Evolutionary conservation across 352 stramenopile genomes (phyloP).

Genomic region (Pythium rhizo-oryzae): DNA sequence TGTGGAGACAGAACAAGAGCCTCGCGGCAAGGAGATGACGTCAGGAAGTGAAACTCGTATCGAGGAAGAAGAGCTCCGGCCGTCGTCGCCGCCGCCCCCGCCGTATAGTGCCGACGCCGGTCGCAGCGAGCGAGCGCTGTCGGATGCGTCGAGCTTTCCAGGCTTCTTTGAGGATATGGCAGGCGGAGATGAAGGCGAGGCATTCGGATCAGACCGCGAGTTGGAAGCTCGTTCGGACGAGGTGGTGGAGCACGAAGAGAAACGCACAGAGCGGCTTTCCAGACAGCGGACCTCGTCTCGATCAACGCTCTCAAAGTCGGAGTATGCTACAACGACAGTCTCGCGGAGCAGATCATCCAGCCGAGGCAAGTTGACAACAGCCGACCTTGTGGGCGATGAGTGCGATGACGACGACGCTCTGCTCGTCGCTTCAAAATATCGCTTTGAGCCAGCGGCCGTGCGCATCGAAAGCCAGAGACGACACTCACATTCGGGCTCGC

Average conservation of each 20-base stretch:
- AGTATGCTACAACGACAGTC: too few species aligned
- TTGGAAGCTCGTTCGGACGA: neutral
- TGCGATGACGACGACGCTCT: neutral
- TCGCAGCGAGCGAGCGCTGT: conserved; percentile 9
- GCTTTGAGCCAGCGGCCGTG: conserved; percentile 40
- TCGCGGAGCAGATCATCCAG: neutral
- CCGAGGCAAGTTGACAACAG: neutral
- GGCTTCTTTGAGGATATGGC: conserved; percentile 3
- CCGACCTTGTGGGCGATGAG: neutral
- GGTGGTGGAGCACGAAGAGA: conserved; percentile 7
- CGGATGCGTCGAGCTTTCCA: conserved; percentile 3
- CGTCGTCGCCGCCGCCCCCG: conserved; percentile 8
- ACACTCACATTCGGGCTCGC: neutral
- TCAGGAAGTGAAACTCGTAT: neutral
- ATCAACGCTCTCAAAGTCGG: neutral
- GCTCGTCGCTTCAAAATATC: conserved; percentile 4
- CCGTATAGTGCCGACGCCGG: conserved; percentile 11
- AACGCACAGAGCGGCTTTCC: neutral
- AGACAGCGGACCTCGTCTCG: neutral
- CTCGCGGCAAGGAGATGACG: neutral
- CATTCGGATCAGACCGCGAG: neutral
- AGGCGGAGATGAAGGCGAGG: conserved; percentile 5
- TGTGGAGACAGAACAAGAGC: neutral
- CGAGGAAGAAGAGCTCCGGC: neutral
- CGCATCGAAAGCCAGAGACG: conserved; percentile 13